Evolutionary conservation across 441 rosid species (phyloP).

Genomic region (Euphorbia neoarborescens): DNA sequence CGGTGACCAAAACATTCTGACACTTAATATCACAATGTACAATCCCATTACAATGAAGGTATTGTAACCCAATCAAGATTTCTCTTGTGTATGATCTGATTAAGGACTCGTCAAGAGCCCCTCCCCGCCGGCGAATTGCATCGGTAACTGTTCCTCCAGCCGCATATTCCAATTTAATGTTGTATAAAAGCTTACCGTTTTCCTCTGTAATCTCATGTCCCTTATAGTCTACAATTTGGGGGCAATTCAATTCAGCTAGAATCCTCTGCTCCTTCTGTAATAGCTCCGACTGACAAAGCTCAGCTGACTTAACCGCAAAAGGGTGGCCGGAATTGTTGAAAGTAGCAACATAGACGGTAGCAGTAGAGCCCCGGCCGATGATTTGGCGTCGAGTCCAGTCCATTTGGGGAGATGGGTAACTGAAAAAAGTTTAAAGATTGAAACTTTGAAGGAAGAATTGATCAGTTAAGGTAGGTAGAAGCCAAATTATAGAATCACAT

Average conservation of each 20-base stretch:
- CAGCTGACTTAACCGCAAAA: constrained; percentile 52
- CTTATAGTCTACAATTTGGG: constrained; percentile 39
- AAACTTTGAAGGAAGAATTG: not conserved
- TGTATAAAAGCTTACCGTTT: constrained; percentile 32
- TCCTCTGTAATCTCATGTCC: constrained; percentile 40
- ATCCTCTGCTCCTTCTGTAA: constrained; percentile 37
- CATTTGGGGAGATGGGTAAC: constrained; percentile 17
- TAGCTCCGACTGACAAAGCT: constrained; percentile 29
- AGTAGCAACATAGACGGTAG: constrained; percentile 37
- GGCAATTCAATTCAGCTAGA: constrained; percentile 34
- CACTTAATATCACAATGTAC: constrained; percentile 68
- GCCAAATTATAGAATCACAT: not conserved
- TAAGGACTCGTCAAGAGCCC: constrained; percentile 26
- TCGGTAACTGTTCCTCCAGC: constrained; percentile 36
- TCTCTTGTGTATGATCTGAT: constrained; percentile 30
- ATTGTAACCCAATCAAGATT: constrained; percentile 40
- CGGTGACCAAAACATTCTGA: constrained; percentile 42
- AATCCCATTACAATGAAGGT: constrained; percentile 46
- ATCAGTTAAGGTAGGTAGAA: not conserved
- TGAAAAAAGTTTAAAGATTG: not conserved
- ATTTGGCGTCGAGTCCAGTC: constrained; percentile 37
- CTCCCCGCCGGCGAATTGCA: constrained; percentile 24
- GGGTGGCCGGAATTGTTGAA: constrained; percentile 23
- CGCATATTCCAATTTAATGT: constrained; percentile 46
- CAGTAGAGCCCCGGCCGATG: constrained; percentile 40